These are phyloP conservation scores for Diplodia sapinea DNA, from an alignment of 2,329 filamentous ascomycete species.

Conservation along the genomic window DNA sequence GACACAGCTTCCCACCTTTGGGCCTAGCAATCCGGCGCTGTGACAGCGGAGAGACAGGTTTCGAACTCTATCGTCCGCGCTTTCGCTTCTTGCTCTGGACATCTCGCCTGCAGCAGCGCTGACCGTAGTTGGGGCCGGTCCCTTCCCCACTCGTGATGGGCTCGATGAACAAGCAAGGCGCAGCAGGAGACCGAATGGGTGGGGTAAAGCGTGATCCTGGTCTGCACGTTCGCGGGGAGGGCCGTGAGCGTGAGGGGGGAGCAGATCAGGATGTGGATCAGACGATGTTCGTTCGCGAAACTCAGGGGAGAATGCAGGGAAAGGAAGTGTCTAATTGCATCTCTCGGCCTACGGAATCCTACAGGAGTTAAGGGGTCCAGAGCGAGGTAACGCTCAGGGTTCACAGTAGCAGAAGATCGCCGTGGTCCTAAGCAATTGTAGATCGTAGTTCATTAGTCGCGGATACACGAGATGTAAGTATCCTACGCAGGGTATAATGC, in stretches of 20 bases:
- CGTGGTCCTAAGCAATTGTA: neutral
- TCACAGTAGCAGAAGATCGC: constrained; percentile 1
- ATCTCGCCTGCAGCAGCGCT: no score
- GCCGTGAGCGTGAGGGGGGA: neutral
- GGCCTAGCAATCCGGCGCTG: neutral
- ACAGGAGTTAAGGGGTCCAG: neutral
- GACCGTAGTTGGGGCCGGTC: neutral
- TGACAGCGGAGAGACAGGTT: constrained; percentile 13
- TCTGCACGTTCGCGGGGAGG: constrained; percentile 3
- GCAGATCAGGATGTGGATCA: neutral
- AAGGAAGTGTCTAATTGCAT: constrained; percentile 12
- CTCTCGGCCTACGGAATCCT: constrained; percentile 6
- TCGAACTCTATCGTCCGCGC: neutral
- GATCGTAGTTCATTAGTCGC: neutral
- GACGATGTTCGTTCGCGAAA: neutral
- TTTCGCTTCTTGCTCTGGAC: no score
- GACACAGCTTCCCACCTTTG: neutral
- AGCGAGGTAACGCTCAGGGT: neutral
- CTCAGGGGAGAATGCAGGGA: constrained; percentile 2
- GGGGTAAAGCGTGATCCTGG: neutral
- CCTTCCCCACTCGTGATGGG: neutral
- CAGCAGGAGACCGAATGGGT: neutral
- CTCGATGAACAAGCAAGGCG: neutral
- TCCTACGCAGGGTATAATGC: constrained; percentile 13
- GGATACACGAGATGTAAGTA: neutral